Base-by-base conservation (phyloP, 306 rosid species). In the Trichosanthes cucumerina region DNA sequence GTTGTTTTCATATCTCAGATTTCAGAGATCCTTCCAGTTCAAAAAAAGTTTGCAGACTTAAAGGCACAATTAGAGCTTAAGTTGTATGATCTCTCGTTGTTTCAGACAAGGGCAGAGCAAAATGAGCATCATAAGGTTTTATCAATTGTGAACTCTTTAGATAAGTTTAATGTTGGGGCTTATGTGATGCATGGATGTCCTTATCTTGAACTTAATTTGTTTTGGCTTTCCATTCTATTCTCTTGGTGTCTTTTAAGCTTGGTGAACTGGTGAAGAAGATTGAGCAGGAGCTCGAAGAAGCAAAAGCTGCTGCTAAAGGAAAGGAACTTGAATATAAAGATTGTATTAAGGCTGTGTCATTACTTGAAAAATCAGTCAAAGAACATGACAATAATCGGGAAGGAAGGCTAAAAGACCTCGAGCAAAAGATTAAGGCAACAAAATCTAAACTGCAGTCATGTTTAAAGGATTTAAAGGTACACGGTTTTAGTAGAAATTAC, bases 71-170 rank as follows among this genome's bases (percentile, higher is more conserved):
- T 95, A 53, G 97, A 95, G 88, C 93, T 95, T 39, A 95, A 92
- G 76, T 79, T 71, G 41, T 86, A 92, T 78, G 97, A 95, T 84
- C 97, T 95, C 77, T 86, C 92, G 31, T 80, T 95, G 77, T 95
- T 92, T 82, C 96, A 89, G 84, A 90, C 84, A 64, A 90, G 98
- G 86, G 96, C 93, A 71, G 96, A 91, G 88, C 96, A 95, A 82
- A 95, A 95, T 84, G 98, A 92, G 85, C 97, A 95, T 79, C 97
- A 91, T 80, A 95, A 95, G 98, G 98, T 95, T 82, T 78, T 46
- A 44, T 60, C 56, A 15, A 33, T 46, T 59, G 26, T 19, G 13
- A 44, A 46, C 59, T 19, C 73, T 60, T 60, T 58, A 15, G 4
- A 38, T 15, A 78, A 65, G 52, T 65, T 7, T n/a, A n/a, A 18